A percentile compares a stretch with the other conserved stretches of the same genome.
These are phyloP conservation scores for Colletotrichum shisoi DNA, from an alignment of 2,329 filamentous ascomycete genomes.

Conservation along the genomic window DNA sequence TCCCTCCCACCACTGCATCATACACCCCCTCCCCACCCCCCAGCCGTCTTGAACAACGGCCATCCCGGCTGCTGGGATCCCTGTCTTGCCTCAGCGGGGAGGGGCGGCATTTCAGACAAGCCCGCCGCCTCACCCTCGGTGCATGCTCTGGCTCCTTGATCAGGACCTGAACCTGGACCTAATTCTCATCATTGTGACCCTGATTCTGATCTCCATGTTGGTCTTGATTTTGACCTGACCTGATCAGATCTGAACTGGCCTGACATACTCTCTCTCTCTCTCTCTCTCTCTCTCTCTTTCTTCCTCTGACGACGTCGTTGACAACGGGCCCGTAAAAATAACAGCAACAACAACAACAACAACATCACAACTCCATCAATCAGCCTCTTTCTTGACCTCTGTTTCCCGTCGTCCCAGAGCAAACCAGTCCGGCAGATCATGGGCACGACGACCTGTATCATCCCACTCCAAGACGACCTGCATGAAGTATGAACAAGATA, in stretches of 20 bases:
- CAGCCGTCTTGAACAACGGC: constrained; percentile 29
- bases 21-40: background rate
- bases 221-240: constrained; percentile 1
- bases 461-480: constrained; percentile 21
- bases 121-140: constrained; percentile 33
- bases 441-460: constrained; percentile 33
- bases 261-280: background rate
- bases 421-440: constrained; percentile 28
- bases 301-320: constrained; percentile 20
- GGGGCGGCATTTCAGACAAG: constrained; percentile 39
- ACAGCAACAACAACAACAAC: constrained; percentile 9
- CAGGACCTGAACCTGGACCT: constrained; percentile 1
- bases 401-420: background rate
- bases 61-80: constrained; percentile 32
- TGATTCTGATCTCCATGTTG: constrained; percentile 4
- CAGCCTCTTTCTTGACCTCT: background rate
- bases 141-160: constrained; percentile 24
- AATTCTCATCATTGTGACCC: background rate
- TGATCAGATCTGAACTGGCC: background rate
- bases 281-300: too few relatives aligned
- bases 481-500: constrained; percentile 40
- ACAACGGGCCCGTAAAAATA: background rate
- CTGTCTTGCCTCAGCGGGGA: constrained; percentile 33
- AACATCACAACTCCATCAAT: too few relatives aligned
- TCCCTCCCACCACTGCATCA: background rate